A percentile compares a stretch with the other conserved stretches of the same genome.
phyloP scores from a whole-genome alignment of 2,329 filamentous ascomycete species.

The Trichoderma sp. region DNA sequence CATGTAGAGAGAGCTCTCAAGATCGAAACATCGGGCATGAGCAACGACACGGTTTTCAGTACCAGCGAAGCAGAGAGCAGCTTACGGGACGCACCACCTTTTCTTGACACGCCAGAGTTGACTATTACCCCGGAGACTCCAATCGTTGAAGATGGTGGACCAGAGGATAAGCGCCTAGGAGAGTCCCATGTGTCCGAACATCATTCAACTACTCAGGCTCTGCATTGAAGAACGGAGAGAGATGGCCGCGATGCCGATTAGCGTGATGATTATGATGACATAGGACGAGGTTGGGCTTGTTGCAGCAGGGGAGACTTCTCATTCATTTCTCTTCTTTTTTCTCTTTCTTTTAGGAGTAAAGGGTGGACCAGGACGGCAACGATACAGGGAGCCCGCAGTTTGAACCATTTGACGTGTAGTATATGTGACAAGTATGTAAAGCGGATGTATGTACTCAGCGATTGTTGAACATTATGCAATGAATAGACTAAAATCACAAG shows the following conservation, averaged over 20 bases:
- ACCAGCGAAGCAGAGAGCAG: neutral
- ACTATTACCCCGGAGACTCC: slow-evolving; percentile 55
- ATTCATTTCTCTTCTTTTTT: neutral
- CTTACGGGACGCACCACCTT: neutral
- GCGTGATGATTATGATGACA: neutral
- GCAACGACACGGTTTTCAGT: neutral
- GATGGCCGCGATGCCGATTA: neutral
- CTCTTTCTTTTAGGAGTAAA: neutral
- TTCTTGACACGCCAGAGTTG: slow-evolving; percentile 42
- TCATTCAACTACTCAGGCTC: neutral
- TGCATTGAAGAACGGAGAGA: neutral
- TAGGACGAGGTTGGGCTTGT: neutral
- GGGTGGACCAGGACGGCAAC: neutral
- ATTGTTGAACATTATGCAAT: neutral
- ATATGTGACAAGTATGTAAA: neutral
- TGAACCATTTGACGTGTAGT: slow-evolving; percentile 3
- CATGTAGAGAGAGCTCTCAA: slow-evolving; percentile 31
- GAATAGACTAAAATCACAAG: slow-evolving; percentile 16
- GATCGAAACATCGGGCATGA: neutral
- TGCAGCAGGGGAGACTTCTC: neutral
- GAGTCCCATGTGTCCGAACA: slow-evolving; percentile 33
- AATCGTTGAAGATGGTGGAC: slow-evolving; percentile 34
- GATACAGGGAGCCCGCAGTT: neutral
- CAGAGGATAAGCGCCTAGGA: slow-evolving; percentile 48
- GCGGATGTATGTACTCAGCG: slow-evolving; percentile 6